Base-by-base conservation (phyloP, 1,284 basidiomycete species). In the Xerocomus minutiporus region DNA sequence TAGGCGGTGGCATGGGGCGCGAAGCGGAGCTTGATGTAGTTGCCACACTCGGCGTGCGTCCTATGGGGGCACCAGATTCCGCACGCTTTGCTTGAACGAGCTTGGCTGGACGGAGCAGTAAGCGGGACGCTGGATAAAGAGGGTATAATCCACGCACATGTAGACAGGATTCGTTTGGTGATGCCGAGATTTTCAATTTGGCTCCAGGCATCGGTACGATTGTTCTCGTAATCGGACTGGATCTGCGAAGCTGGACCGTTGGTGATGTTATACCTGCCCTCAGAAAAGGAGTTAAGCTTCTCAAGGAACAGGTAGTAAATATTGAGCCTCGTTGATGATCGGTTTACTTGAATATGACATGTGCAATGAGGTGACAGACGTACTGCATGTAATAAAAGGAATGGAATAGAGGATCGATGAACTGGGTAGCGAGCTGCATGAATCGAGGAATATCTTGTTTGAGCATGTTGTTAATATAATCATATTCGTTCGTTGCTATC, bases 331-430 rank as follows among this genome's bases (percentile, higher is more conserved):
- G 47, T 41, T 50, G 38, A 52, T n/a, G 47, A 35, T n/a, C 32
- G 29, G 40, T 25, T 48, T 46, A 41, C n/a, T 45, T 25, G 53
- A 31, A 39, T 32, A 54, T 46, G 32, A 12, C 43, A 15, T 3
- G 29, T 50, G 11, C 6, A 29, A 55, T 39, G 36, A 41, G 45
- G 35, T 54, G 59, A 38, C 43, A 31, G 39, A 83, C 91, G 64
- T 61, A 94, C 93, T 98, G 94, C 96, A 99, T 98, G 73, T 97
- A 99, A 79, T 93, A 99, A 79, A 96, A 95, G 25, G 93, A 96
- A 66, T 97, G 89, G 81, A 97, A 99, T 13, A 99, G 76, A 1
- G 97, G 97, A 59, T 96, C 90, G 67, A 99, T 91, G 73, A 98
- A 97, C 55, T 88, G 82, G 1, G 91, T 88, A 1, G 89, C 81